phyloP scores from a whole-genome alignment of 768 basidiomycete species.

The Pholiota conissans region DNA sequence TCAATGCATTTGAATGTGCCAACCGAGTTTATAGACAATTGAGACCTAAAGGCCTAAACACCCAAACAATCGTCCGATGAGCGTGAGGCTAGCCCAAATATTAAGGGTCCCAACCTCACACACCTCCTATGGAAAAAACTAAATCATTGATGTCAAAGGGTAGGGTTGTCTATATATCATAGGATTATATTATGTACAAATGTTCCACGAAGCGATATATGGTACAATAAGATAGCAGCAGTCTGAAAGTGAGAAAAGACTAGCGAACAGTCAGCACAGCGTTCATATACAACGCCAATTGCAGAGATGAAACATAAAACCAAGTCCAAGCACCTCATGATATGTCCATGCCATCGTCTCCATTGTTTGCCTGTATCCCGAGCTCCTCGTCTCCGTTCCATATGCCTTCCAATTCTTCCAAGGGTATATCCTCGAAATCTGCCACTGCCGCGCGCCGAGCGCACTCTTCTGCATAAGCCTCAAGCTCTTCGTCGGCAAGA shows the following conservation, averaged over 20 bases:
- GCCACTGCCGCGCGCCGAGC: constrained; percentile 36
- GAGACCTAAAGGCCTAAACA: too few relatives aligned
- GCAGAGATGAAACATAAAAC: background rate
- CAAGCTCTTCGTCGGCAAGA: constrained; percentile 55
- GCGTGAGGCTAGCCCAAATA: too few relatives aligned
- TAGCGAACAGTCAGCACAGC: too few relatives aligned
- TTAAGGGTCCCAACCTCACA: too few relatives aligned
- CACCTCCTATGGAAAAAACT: too few relatives aligned
- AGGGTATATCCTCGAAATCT: constrained; percentile 48
- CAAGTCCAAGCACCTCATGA: constrained; percentile 9
- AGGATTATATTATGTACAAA: background rate
- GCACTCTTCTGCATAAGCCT: constrained; percentile 58
- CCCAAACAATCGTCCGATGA: too few relatives aligned
- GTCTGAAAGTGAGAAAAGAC: background rate
- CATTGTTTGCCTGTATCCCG: background rate
- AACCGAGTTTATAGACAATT: too few relatives aligned
- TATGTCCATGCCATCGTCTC: constrained; percentile 33
- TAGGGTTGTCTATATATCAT: background rate
- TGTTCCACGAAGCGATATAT: background rate
- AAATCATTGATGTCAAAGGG: too few relatives aligned
- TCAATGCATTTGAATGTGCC: too few relatives aligned
- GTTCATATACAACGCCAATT: too few relatives aligned
- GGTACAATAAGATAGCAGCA: background rate
- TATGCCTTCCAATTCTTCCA: constrained; percentile 37
- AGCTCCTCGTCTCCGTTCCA: constrained; percentile 33